Evolutionary conservation across 495 filamentous ascomycete species (phyloP), one percentile per base, ranked within the genome.

Genomic region (Bathelium albidoporum): DNA sequence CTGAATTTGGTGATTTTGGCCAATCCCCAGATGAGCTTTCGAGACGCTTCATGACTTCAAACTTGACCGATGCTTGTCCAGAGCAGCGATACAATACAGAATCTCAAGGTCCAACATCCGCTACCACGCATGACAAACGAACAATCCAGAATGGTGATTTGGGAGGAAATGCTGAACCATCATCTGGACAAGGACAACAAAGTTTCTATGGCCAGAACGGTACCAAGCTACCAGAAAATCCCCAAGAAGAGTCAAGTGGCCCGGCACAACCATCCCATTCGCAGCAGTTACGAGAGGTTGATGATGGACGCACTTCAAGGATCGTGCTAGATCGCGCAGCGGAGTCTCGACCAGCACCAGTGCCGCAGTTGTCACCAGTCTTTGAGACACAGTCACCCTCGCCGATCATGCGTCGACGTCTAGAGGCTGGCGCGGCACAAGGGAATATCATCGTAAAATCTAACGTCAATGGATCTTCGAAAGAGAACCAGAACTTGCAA

Each of bases 331-430:
- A 59, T 64, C 31, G 28, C 63, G 4, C 4, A n/a, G 24, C 29
- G 24, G 32, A 68, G 4, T 44, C 22, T 20, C 24, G 55, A 41
- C 39, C 62, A 49, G 26, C 59, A 16, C 28, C 24, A 3, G 65
- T 71, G 0, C 75, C 78, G 7, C 62, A 79, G 1, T 70, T 81
- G 14, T 80, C 78, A 16, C 78, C 78, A 20, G 78, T 81, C 9
- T 70, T 73, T 16, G 78, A 81, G 69, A 74, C 75, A 2, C 66
- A 74, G 20, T 79, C 78, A 12, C 78, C 78, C 1, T 79, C 78
- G 10, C 78, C 78, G 9, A 76, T 69, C 7, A 69, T 66, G 18
- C 70, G 43, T 59, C 71, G 75, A 26, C 70, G 60, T 65, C 36
- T 53, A 39, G 28, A 65, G 66, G 7, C 39, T 32, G 5, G 28